phyloP scores from a whole-genome alignment of 2,329 filamentous ascomycete species.

The Tetracladium maxilliforme region DNA sequence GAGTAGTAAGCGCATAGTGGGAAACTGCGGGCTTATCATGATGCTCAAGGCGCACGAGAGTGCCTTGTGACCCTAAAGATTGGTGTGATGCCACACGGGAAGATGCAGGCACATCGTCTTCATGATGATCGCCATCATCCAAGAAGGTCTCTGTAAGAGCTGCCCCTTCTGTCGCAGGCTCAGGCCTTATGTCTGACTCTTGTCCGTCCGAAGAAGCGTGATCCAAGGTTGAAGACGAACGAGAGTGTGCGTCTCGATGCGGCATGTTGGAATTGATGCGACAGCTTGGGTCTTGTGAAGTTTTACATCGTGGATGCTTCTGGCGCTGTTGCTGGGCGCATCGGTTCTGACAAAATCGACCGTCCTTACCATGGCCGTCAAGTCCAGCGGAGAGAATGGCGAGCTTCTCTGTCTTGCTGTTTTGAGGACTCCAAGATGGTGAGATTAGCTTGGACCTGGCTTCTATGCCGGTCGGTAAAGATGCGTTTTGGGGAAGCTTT shows the following conservation, averaged over 20 bases:
- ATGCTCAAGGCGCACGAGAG: constrained; percentile 6
- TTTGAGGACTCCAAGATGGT: constrained; percentile 52
- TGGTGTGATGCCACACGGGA: not conserved
- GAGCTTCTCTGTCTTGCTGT: constrained; percentile 59
- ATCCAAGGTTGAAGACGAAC: no score
- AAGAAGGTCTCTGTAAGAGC: no score
- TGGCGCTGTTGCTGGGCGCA: constrained; percentile 72
- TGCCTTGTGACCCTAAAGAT: constrained; percentile 12
- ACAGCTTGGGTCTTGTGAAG: constrained; percentile 22
- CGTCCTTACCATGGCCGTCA: constrained; percentile 67
- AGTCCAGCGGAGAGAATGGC: constrained; percentile 52
- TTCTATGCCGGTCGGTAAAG: constrained; percentile 34
- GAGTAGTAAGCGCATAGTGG: constrained; percentile 27
- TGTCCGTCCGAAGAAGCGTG: constrained; percentile 20
- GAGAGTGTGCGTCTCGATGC: not conserved
- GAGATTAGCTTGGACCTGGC: constrained; percentile 18
- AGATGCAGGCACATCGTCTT: not conserved
- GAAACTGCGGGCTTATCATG: not conserved
- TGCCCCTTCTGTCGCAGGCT: constrained; percentile 27
- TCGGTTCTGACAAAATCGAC: constrained; percentile 71
- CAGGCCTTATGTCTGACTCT: constrained; percentile 26
- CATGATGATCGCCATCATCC: constrained; percentile 24
- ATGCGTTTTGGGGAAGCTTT: constrained; percentile 28
- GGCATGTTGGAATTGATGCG: constrained; percentile 6
- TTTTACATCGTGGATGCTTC: constrained; percentile 61